Conservation (phyloP, 2,329 filamentous ascomycete genomes). For the Curvularia eragrostidis region DNA sequence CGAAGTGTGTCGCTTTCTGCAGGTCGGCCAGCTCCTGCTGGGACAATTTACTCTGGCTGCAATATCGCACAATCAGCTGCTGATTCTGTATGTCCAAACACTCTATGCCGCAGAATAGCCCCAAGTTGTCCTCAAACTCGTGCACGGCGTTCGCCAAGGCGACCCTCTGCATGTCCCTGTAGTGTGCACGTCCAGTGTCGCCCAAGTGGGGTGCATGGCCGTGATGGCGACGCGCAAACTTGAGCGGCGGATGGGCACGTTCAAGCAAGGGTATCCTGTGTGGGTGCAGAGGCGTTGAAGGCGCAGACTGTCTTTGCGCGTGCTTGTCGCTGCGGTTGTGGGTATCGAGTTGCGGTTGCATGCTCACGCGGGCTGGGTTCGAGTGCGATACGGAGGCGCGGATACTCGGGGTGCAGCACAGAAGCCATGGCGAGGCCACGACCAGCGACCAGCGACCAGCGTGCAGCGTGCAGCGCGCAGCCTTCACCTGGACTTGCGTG, state of each 20-base stretch:
- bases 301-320: conserved; percentile 14
- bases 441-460: too few species aligned
- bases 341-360: conserved; percentile 15
- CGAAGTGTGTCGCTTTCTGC: conserved; percentile 96
- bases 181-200: conserved; percentile 36
- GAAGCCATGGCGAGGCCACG: conserved; percentile 19
- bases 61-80: conserved; percentile 44
- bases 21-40: conserved; percentile 94
- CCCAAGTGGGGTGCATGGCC: conserved; percentile 29
- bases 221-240: conserved; percentile 42
- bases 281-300: conserved; percentile 24
- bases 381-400: conserved; percentile 7
- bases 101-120: conserved; percentile 28
- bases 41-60: conserved; percentile 96
- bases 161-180: conserved; percentile 31
- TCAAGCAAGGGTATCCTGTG: conserved; percentile 35
- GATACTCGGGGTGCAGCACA: conserved; percentile 3
- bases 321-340: conserved; percentile 7
- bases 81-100: conserved; percentile 34
- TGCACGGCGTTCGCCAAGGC: conserved; percentile 38
- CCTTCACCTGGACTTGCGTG: conserved; percentile 11
- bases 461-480: too few species aligned
- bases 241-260: conserved; percentile 33
- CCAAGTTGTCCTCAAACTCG: conserved; percentile 34
- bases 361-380: conserved; percentile 18